Conservation (phyloP, 768 basidiomycete species). For the Sarcomyxa edulis region DNA sequence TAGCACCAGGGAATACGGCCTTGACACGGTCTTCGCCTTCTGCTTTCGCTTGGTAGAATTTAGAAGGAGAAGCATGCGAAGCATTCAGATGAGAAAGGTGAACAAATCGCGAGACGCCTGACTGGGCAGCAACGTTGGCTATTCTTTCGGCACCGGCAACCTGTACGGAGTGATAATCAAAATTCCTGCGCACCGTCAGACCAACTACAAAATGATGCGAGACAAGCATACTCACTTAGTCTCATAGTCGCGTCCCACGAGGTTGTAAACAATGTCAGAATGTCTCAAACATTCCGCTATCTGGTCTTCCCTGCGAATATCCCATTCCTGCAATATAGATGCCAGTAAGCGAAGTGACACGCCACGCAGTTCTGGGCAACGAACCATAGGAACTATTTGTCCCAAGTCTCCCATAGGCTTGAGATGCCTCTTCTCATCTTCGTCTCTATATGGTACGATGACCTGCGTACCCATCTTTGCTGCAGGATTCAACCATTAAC, state of each 20-base stretch:
- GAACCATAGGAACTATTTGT: conserved; percentile 91
- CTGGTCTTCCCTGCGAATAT: conserved; percentile 83
- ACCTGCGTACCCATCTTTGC: conserved; percentile 92
- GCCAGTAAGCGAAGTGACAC: conserved; percentile 6
- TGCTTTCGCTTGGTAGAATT: conserved; percentile 85
- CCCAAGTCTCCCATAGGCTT: conserved; percentile 96
- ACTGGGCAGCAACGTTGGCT: conserved; percentile 72
- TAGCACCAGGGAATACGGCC: conserved; percentile 78
- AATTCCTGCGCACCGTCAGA: conserved; percentile 59
- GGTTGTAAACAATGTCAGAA: conserved; percentile 96
- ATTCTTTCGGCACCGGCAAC: conserved; percentile 80
- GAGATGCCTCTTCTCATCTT: conserved; percentile 86
- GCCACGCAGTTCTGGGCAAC: conserved; percentile 17
- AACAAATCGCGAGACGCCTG: conserved; percentile 79
- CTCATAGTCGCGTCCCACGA: conserved; percentile 89
- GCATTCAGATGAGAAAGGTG: conserved; percentile 97
- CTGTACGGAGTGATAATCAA: conserved; percentile 76
- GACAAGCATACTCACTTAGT: conserved; percentile 65
- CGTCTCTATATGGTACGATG: conserved; percentile 91
- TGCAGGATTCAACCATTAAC: conserved; percentile 19
- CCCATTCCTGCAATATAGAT: conserved; percentile 74
- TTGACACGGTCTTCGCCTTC: conserved; percentile 87
- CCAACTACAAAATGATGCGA: conserved; percentile 4
- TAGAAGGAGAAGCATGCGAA: conserved; percentile 66
- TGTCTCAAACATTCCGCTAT: conserved; percentile 92